phyloP scores from a whole-genome alignment of 2,329 filamentous ascomycete genomes.

The Ilyonectria destructans region DNA sequence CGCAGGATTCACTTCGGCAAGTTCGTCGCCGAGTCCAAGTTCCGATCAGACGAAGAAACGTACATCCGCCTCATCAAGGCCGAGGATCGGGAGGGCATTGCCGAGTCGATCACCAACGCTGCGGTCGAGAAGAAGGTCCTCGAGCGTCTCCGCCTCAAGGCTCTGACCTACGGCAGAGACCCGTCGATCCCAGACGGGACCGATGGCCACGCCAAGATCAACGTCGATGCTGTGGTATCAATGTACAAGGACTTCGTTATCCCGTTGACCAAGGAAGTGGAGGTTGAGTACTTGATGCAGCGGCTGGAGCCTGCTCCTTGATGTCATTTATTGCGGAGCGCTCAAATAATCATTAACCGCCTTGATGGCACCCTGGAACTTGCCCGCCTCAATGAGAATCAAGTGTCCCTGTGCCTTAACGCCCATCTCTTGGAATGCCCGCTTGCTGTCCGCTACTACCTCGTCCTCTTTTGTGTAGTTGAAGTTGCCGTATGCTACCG shows the following conservation, averaged over 20 bases:
- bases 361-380: slow-evolving; percentile 83
- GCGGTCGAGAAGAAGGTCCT: slow-evolving; percentile 94
- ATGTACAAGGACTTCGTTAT: slow-evolving; percentile 97
- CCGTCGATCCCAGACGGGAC: slow-evolving; percentile 75
- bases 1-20: slow-evolving; percentile 97
- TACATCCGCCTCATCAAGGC: slow-evolving; percentile 89
- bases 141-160: slow-evolving; percentile 89
- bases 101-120: slow-evolving; percentile 90
- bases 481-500: slow-evolving; percentile 79
- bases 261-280: slow-evolving; percentile 96
- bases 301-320: slow-evolving; percentile 71
- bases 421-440: slow-evolving; percentile 94
- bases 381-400: slow-evolving; percentile 87
- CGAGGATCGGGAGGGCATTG: slow-evolving; percentile 85
- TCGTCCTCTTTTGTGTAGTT: slow-evolving; percentile 88
- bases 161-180: slow-evolving; percentile 93
- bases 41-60: slow-evolving; percentile 83
- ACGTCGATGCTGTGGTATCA: slow-evolving; percentile 89
- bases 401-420: slow-evolving; percentile 88
- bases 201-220: slow-evolving; percentile 82
- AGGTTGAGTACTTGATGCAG: slow-evolving; percentile 99
- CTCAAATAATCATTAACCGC: slow-evolving; percentile 83
- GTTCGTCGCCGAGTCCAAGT: slow-evolving; percentile 98
- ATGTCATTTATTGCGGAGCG: slow-evolving; percentile 60
- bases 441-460: slow-evolving; percentile 88